Evolutionary conservation across 768 basidiomycete genomes (phyloP).

Genomic region (Lactarius hatsudake): DNA sequence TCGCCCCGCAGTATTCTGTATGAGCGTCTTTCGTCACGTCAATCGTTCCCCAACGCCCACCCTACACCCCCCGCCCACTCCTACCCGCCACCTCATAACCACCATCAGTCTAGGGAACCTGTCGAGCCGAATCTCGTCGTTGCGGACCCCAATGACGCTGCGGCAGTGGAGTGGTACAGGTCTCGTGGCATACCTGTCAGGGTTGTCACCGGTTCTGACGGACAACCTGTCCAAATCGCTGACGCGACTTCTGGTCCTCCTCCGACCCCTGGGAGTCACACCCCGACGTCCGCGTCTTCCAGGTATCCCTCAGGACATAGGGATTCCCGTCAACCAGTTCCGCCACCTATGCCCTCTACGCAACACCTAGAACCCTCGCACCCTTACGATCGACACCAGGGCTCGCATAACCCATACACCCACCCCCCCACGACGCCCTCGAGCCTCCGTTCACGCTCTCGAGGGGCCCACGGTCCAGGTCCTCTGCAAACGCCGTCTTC

Average conservation of each 20-base stretch:
- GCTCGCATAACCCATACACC: conserved; percentile 17
- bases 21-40: conserved; percentile 60
- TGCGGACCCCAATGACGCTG: conserved; percentile 46
- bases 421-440: conserved; percentile 11
- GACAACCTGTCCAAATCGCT: conserved; percentile 47
- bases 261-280: conserved; percentile 23
- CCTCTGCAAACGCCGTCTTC: conserved; percentile 24
- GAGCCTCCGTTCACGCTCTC: conserved; percentile 19
- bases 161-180: conserved; percentile 45
- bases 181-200: conserved; percentile 49
- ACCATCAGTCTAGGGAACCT: conserved; percentile 15
- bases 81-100: conserved; percentile 25
- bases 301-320: conserved; percentile 32
- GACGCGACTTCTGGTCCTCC: conserved; percentile 40
- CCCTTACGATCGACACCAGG: conserved; percentile 17
- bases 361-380: conserved; percentile 21
- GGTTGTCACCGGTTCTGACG: conserved; percentile 46
- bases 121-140: conserved; percentile 9
- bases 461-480: conserved; percentile 22
- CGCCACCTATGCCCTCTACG: conserved; percentile 32
- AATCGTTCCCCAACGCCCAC: conserved; percentile 31
- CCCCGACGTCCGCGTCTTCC: conserved; percentile 8
- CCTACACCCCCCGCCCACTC: conserved; percentile 30
- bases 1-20: conserved; percentile 61
- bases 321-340: conserved; percentile 31